Evolutionary conservation across 1,284 basidiomycete genomes (phyloP).

Genomic region (Melanopsichium pennsylvanicum): DNA sequence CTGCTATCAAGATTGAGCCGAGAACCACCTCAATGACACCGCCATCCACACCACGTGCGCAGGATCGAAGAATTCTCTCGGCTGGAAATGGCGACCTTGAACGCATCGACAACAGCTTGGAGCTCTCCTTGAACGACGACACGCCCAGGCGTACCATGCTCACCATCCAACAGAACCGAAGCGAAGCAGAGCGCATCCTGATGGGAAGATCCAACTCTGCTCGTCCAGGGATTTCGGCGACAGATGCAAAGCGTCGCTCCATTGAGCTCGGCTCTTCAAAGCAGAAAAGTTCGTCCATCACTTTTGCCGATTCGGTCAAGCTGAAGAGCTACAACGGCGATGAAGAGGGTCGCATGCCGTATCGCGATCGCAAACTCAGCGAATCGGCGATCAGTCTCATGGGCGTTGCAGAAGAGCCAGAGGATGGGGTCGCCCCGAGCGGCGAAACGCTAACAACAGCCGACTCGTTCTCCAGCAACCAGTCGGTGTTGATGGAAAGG

Average conservation of each 20-base stretch:
- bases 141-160: conserved; percentile 25
- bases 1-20: conserved; percentile 34
- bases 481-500: conserved; percentile 6
- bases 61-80: conserved; percentile 26
- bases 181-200: conserved; percentile 47
- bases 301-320: conserved; percentile 51
- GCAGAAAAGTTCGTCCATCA: conserved; percentile 38
- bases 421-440: conserved; percentile 22
- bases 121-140: conserved; percentile 22
- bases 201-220: conserved; percentile 20
- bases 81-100: conserved; percentile 31
- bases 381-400: conserved; percentile 57
- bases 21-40: conserved; percentile 44
- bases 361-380: conserved; percentile 57
- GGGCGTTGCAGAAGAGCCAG: conserved; percentile 53
- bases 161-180: conserved; percentile 35
- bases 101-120: conserved; percentile 26
- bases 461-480: conserved; percentile 15
- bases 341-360: conserved; percentile 47
- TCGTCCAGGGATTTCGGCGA: conserved; percentile 2
- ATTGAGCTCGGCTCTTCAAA: conserved; percentile 17
- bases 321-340: conserved; percentile 37
- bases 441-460: conserved; percentile 8
- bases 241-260: conserved; percentile 25
- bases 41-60: conserved; percentile 32